Evolutionary conservation across 1,139 yeast genomes (phyloP).

Genomic region (Debaryomyces nepalensis): DNA sequence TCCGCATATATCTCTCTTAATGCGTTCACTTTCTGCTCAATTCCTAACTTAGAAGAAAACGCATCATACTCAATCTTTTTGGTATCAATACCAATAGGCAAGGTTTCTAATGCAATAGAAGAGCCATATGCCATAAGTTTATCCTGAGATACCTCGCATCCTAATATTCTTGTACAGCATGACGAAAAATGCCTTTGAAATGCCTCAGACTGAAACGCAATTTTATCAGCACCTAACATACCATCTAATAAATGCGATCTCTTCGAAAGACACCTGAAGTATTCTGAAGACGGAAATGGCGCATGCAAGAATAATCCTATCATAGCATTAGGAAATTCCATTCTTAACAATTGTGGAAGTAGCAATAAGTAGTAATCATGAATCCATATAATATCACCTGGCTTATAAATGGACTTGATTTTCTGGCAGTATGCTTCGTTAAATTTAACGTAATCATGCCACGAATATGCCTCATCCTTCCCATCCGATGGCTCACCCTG

Average conservation of each 20-base stretch:
- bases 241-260: constrained; percentile 85
- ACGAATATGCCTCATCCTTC: constrained; percentile 72
- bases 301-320: constrained; percentile 86
- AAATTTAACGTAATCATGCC: constrained; percentile 89
- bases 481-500: constrained; percentile 72
- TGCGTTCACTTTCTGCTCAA: constrained; percentile 47
- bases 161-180: constrained; percentile 82
- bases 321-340: constrained; percentile 77
- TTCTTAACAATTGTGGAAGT: constrained; percentile 83
- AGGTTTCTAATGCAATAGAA: constrained; percentile 69
- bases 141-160: constrained; percentile 63
- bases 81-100: constrained; percentile 88
- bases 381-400: constrained; percentile 94
- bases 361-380: constrained; percentile 90
- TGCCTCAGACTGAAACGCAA: constrained; percentile 84
- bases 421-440: constrained; percentile 89
- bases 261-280: constrained; percentile 85
- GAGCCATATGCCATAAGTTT: constrained; percentile 78
- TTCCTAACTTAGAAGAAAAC: constrained; percentile 33
- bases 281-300: constrained; percentile 96
- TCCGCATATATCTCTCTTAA: constrained; percentile 71
- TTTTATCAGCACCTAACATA: constrained; percentile 83
- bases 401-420: constrained; percentile 70
- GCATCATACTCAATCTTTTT: constrained; percentile 63
- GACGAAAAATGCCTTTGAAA: constrained; percentile 91